Evolutionary conservation across 768 basidiomycete genomes (phyloP).

Genomic region (Kwoniella bestiolae): DNA sequence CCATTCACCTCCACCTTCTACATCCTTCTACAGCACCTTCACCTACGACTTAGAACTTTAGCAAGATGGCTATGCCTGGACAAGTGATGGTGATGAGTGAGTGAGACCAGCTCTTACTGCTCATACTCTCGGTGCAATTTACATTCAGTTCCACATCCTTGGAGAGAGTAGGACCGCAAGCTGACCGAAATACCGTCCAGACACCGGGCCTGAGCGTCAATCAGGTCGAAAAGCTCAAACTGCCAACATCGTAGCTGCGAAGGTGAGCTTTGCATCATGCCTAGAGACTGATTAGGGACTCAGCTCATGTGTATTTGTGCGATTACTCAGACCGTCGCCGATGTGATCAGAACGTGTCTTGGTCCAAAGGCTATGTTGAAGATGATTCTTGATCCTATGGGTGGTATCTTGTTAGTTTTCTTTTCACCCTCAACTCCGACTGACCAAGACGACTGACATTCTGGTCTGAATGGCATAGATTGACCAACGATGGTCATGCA

Average conservation of each 20-base stretch:
- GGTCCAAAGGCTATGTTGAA: conserved; percentile 99
- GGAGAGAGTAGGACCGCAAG: background rate
- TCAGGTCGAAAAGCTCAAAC: conserved; percentile 93
- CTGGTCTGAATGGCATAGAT: conserved; percentile 59
- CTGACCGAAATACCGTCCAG: conserved; percentile 59
- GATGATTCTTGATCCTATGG: conserved; percentile 99
- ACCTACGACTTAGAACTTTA: background rate
- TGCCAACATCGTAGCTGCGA: conserved; percentile 95
- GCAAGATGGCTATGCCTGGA: conserved; percentile 43
- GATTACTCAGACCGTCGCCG: conserved; percentile 79
- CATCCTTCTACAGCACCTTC: background rate
- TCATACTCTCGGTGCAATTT: too few species aligned
- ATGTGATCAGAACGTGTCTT: conserved; percentile 95
- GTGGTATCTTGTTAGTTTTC: conserved; percentile 82
- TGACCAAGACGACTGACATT: too few species aligned
- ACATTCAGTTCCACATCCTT: conserved; percentile 68
- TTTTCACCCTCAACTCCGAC: too few species aligned
- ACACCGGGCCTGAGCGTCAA: conserved; percentile 91
- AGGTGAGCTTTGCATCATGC: conserved; percentile 65
- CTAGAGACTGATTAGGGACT: background rate
- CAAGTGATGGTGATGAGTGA: conserved; percentile 54
- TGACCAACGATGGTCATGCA: conserved; percentile 99
- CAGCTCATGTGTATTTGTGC: background rate
- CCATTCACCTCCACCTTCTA: conserved; percentile 7
- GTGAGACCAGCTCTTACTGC: too few species aligned